phyloP scores from a whole-genome alignment of 257 asterid genomes.

The Prunella vulgaris region DNA sequence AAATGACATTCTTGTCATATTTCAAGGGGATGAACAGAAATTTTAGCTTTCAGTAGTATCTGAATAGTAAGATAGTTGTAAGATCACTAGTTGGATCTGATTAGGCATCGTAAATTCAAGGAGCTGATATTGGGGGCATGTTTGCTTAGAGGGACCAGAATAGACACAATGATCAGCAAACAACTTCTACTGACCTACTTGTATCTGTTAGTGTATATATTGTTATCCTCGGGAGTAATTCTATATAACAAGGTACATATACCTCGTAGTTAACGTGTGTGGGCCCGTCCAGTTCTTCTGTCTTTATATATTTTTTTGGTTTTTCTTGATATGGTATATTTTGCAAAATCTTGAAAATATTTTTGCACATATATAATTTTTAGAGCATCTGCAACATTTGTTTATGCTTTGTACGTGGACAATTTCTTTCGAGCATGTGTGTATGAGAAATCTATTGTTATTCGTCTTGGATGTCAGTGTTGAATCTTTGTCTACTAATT shows the following conservation, averaged over 20 bases:
- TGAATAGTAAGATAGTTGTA: conserved; percentile 22
- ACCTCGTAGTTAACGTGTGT: not conserved
- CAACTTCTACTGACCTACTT: conserved; percentile 80
- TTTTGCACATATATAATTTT: not conserved
- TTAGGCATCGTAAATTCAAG: conserved; percentile 16
- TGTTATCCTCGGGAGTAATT: conserved; percentile 89
- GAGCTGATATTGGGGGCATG: conserved; percentile 28
- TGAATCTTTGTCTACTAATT: not conserved
- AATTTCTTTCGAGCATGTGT: conserved; percentile 4
- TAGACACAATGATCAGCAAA: conserved; percentile 62
- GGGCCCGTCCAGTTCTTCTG: conserved; percentile 3
- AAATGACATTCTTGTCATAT: conserved; percentile 18
- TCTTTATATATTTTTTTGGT: not conserved
- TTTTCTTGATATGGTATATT: conserved; percentile 11
- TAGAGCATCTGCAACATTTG: conserved; percentile 1
- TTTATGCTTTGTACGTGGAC: not conserved
- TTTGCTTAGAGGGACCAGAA: conserved; percentile 26
- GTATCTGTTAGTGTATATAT: conserved; percentile 67
- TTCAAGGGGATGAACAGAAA: conserved; percentile 24
- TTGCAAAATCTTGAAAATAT: not conserved
- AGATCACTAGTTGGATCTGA: conserved; percentile 7
- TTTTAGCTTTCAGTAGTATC: conserved; percentile 23
- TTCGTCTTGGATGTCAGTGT: not conserved
- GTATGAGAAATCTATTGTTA: not conserved
- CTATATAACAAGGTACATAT: conserved; percentile 84